Conservation (phyloP, 768 basidiomycete genomes). For the Amanita fuliginea region DNA sequence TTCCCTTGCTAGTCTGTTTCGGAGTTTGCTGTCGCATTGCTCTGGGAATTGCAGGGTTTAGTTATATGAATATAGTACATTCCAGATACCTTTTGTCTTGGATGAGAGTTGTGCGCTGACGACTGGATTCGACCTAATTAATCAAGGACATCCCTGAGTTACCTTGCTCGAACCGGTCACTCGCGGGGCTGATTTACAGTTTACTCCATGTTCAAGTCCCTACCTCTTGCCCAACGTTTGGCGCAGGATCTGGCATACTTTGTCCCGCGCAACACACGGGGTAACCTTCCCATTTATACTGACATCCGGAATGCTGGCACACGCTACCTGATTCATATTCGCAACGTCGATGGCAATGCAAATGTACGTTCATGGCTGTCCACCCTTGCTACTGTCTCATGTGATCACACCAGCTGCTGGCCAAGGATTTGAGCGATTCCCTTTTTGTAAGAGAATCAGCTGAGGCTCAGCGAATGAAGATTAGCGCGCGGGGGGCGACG, state of each 20-base stretch:
- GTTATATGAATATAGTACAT: conserved; percentile 4
- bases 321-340: conserved; percentile 44
- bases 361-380: conserved; percentile 37
- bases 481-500: conserved; percentile 38
- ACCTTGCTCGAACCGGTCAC: background rate
- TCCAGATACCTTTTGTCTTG: background rate
- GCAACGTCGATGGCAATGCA: conserved; percentile 57
- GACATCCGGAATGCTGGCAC: conserved; percentile 60
- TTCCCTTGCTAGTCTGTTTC: background rate
- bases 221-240: background rate
- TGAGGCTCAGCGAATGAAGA: conserved; percentile 37
- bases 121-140: too few species aligned
- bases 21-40: background rate
- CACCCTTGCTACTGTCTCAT: too few species aligned
- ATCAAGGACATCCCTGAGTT: too few species aligned
- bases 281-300: conserved; percentile 66
- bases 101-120: background rate
- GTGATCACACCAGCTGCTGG: conserved; percentile 35
- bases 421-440: conserved; percentile 38
- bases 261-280: conserved; percentile 54
- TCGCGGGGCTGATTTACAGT: too few species aligned
- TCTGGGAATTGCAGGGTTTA: background rate
- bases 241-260: conserved; percentile 37
- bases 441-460: conserved; percentile 38
- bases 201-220: background rate